A percentile compares a stretch with the other conserved stretches of the same genome.
Conservation (phyloP, 2,329 filamentous ascomycete genomes). For the Phoma sp. region DNA sequence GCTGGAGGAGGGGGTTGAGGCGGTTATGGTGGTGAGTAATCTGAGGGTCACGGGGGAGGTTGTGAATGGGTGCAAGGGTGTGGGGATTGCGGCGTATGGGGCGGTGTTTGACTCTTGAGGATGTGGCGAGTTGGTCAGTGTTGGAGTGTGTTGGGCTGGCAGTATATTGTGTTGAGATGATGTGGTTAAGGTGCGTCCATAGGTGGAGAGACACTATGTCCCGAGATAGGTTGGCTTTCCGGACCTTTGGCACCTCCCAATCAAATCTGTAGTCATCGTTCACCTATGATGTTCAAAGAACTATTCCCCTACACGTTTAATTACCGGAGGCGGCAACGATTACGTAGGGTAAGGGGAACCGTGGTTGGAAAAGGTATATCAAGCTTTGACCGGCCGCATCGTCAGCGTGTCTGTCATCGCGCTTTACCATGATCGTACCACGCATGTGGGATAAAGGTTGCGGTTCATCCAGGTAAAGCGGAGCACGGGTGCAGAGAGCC, state of each 20-base stretch:
- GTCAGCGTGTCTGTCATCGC: background rate
- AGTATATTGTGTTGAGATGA: no score
- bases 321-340: conserved; percentile 17
- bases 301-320: no score
- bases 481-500: background rate
- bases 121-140: no score
- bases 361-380: conserved; percentile 11
- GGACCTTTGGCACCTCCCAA: background rate
- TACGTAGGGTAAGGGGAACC: conserved; percentile 7
- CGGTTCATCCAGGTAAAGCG: background rate
- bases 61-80: conserved; percentile 17
- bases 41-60: conserved; percentile 22
- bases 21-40: conserved; percentile 32
- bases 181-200: background rate
- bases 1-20: conserved; percentile 12
- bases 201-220: background rate
- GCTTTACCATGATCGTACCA: background rate
- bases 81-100: conserved; percentile 25
- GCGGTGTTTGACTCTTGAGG: conserved; percentile 31
- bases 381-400: no score
- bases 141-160: no score
- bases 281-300: no score
- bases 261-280: no score
- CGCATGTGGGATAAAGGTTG: background rate
- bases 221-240: background rate